A percentile compares a stretch with the other conserved stretches of the same genome.
Evolutionary conservation across 1,284 basidiomycete genomes (phyloP).

Genomic region (Naganishia albida): DNA sequence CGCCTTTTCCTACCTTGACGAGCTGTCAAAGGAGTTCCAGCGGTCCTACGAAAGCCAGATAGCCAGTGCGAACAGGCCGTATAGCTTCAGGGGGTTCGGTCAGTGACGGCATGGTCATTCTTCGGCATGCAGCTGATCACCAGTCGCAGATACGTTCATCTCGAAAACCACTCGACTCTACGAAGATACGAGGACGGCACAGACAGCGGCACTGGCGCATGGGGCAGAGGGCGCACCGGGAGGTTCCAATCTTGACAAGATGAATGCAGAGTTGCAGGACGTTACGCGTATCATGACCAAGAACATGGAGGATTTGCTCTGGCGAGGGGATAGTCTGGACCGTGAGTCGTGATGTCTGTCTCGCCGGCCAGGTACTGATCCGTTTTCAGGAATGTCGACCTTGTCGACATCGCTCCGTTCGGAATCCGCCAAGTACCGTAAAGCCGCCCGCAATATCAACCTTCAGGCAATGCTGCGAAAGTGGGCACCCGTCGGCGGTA

Average conservation of each 20-base stretch:
- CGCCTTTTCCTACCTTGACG: constrained; percentile 95
- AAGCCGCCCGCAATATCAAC: constrained; percentile 93
- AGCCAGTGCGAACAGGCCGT: constrained; percentile 79
- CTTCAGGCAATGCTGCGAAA: constrained; percentile 89
- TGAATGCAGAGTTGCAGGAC: constrained; percentile 96
- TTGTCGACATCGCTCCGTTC: constrained; percentile 95
- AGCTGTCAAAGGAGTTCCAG: constrained; percentile 93
- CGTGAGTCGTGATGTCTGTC: constrained; percentile 60
- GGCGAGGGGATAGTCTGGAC: constrained; percentile 95
- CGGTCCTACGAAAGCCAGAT: constrained; percentile 88
- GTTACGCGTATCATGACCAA: constrained; percentile 99
- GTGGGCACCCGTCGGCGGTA: constrained; percentile 86
- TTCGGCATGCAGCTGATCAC: neutral
- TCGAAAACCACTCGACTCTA: constrained; percentile 95
- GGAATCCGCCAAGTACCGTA: constrained; percentile 96
- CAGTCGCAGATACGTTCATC: constrained; percentile 86
- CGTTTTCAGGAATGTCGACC: constrained; percentile 81
- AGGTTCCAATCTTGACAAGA: constrained; percentile 66
- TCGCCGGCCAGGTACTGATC: neutral
- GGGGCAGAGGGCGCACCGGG: constrained; percentile 68
- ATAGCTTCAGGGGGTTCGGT: constrained; percentile 96
- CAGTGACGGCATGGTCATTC: constrained; percentile 42
- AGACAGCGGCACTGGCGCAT: constrained; percentile 51
- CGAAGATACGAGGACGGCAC: constrained; percentile 85
- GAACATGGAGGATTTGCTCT: constrained; percentile 99